Evolutionary conservation across 2,329 filamentous ascomycete species (phyloP).

Genomic region (Rosellinia necatrix): DNA sequence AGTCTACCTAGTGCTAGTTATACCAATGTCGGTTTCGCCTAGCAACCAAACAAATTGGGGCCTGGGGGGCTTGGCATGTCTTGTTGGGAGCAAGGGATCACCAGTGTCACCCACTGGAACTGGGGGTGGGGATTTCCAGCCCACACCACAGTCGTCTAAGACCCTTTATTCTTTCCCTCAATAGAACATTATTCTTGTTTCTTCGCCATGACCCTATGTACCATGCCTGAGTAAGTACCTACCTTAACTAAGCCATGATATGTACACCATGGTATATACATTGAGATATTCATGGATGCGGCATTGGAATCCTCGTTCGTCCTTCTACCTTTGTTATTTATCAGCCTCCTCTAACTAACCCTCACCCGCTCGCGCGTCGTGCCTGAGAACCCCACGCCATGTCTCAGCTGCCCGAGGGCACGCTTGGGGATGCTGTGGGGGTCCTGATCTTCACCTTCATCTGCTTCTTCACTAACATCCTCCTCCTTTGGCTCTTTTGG

Average conservation of each 20-base stretch:
- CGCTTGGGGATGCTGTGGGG: slow-evolving; percentile 31
- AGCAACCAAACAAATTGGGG: neutral
- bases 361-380: no score
- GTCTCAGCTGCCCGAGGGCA: slow-evolving; percentile 32
- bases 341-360: neutral
- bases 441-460: slow-evolving; percentile 33
- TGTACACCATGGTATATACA: neutral
- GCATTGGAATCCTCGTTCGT: neutral
- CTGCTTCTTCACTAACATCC: slow-evolving; percentile 27
- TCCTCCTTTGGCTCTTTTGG: slow-evolving; percentile 34
- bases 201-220: no score
- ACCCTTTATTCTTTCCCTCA: neutral
- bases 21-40: no score
- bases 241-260: no score
- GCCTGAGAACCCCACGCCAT: slow-evolving; percentile 16
- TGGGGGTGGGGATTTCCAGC: no score
- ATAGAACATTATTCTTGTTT: no score
- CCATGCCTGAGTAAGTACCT: no score
- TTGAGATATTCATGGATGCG: neutral
- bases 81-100: slow-evolving; percentile 6
- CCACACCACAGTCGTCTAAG: neutral
- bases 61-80: slow-evolving; percentile 9
- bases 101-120: no score
- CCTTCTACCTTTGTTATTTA: neutral
- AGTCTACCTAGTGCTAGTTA: no score